Base-by-base conservation (phyloP, 306 rosid genomes). In the Ormosia emarginata region DNA sequence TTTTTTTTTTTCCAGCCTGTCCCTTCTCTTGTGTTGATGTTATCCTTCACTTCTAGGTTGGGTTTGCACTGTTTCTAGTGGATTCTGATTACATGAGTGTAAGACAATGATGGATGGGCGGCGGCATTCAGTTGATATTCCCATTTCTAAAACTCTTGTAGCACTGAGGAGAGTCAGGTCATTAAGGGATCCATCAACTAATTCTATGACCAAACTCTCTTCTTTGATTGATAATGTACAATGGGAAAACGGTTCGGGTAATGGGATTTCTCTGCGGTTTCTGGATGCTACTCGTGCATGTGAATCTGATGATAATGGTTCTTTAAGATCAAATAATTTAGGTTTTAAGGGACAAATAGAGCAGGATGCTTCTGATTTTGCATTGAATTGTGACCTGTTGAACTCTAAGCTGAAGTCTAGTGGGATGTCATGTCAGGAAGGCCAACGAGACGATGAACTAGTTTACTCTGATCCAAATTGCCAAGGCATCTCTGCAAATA, bases 141-240 rank as follows among this genome's bases (percentile, higher is more conserved):
- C 98, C 9, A 94, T 94, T 55, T 90, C 97, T 1, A 94, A 86
- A 52, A 78, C 98, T 75, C 93, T 94, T 5, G 89, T 86, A 13
- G 94, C 94, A 44, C 75, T 94, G 85, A 83, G 95, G 94, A 92
- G 97, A 67, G 97, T 94, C 44, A 87, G 93, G 91, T 94, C 98
- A 71, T 71, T 94, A 81, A 92, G 95, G 84, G 98, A 94, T 89
- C 98, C 98, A 0, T 86, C 97, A 1, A 94, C 98, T 37, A 88
- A 85, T 80, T 85, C 94, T 36, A 89, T 86, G 87, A 83, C 79
- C 86, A 94, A 90, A 68, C 92, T 83, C 78, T 85, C 91, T 61
- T 62, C 88, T 37, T 80, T 83, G 61, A 72, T 87, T 71, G 98
- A 92, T 32, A 85, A 88, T 84, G 84, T 79, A n/a, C 90, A 90